Evolutionary conservation across 169 alveolate genomes (phyloP).

Genomic region (Plasmodium knowlesi): DNA sequence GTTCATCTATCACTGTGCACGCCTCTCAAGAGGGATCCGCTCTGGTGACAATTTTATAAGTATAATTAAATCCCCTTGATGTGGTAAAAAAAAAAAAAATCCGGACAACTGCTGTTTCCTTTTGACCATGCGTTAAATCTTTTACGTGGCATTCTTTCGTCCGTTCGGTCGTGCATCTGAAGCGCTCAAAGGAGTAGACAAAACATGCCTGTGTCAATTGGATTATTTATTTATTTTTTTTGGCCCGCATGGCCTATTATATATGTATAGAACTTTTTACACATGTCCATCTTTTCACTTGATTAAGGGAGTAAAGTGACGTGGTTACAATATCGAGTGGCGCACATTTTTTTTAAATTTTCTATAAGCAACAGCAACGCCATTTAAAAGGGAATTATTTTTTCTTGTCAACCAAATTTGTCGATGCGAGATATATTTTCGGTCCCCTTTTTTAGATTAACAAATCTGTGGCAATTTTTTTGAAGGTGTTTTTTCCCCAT

Average conservation of each 20-base stretch:
- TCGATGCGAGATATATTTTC: neutral
- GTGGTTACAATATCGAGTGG: neutral
- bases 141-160: neutral
- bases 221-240: neutral
- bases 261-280: neutral
- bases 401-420: neutral
- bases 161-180: neutral
- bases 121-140: neutral
- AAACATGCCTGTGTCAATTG: neutral
- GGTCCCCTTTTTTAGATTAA: neutral
- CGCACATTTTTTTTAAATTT: neutral
- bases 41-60: neutral
- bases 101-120: neutral
- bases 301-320: neutral
- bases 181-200: neutral
- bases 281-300: neutral
- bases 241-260: neutral
- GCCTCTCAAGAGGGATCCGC: neutral
- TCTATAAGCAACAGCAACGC: neutral
- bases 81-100: neutral
- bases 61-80: neutral
- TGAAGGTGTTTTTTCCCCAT: neutral
- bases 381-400: neutral
- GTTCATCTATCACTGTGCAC: neutral
- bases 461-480: neutral